Percentiles rank a stretch among this genome's conserved stretches.
Evolutionary conservation across 2,329 filamentous ascomycete genomes (phyloP).

Genomic region (Blastomyces silverae): DNA sequence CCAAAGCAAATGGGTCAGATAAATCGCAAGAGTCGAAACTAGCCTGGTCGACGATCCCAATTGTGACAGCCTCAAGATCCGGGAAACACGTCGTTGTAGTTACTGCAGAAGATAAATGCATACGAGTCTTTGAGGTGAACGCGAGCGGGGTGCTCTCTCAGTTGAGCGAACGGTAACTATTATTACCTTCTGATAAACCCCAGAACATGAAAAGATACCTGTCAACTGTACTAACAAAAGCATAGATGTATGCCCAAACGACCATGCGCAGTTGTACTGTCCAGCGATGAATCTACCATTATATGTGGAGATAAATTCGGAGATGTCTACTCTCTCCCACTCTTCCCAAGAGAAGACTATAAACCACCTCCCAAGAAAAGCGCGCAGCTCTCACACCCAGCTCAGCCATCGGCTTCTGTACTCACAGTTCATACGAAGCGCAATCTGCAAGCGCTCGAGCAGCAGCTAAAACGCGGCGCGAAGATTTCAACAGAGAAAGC

Average conservation of each 20-base stretch:
- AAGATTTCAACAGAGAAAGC: conserved; percentile 41
- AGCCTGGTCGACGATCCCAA: conserved; percentile 57
- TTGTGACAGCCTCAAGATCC: conserved; percentile 57
- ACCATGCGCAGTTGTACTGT: conserved; percentile 67
- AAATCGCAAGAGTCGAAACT: conserved; percentile 18
- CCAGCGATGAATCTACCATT: conserved; percentile 63
- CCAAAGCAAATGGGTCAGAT: conserved; percentile 20
- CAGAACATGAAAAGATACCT: not conserved
- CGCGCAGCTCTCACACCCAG: conserved; percentile 31
- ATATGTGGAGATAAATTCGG: conserved; percentile 91
- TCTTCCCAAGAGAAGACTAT: conserved; percentile 45
- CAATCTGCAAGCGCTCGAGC: conserved; percentile 53
- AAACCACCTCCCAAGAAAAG: conserved; percentile 33
- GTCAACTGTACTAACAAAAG: conserved; percentile 27
- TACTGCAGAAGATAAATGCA: conserved; percentile 83
- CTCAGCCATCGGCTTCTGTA: conserved; percentile 49
- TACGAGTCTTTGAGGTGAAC: conserved; percentile 72
- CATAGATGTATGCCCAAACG: conserved; percentile 78
- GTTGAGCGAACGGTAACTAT: conserved; percentile 62
- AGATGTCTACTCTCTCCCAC: conserved; percentile 83
- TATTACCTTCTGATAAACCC: not conserved
- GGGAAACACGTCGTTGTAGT: conserved; percentile 66
- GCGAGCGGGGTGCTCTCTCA: conserved; percentile 56
- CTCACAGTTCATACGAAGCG: conserved; percentile 57
- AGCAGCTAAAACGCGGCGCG: conserved; percentile 47